These are phyloP conservation scores for Aspergillus japonicus DNA, from an alignment of 2,329 filamentous ascomycete genomes.

Conservation along the genomic window DNA sequence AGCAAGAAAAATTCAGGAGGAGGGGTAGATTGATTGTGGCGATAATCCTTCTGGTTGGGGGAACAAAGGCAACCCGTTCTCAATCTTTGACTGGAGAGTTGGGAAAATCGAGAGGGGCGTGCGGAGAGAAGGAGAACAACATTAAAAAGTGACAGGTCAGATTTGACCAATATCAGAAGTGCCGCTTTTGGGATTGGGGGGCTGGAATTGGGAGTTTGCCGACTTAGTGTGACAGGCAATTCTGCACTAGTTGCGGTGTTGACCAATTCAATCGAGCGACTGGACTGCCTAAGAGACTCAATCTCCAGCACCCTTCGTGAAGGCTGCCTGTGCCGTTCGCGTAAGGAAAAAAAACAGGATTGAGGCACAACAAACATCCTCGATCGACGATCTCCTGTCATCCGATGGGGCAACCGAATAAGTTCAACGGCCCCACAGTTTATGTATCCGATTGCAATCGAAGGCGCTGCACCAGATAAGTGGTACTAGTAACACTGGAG, in stretches of 20 bases:
- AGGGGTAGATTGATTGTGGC: neutral
- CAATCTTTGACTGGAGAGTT: conserved; percentile 9
- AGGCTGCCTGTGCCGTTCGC: neutral
- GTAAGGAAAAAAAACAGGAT: neutral
- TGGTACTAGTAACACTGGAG: neutral
- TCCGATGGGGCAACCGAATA: neutral
- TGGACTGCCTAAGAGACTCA: neutral
- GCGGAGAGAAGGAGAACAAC: too few relatives aligned
- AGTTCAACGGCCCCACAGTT: conserved; percentile 12
- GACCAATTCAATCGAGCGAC: neutral
- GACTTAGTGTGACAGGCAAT: conserved; percentile 10
- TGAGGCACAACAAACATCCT: conserved; percentile 1
- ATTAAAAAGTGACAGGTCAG: conserved; percentile 11
- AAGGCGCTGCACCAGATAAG: neutral
- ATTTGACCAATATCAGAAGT: conserved; percentile 14
- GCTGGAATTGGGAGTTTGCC: neutral
- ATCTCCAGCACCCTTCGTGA: neutral
- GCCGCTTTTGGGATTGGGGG: neutral
- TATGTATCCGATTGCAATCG: conserved; percentile 16
- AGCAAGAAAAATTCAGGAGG: neutral
- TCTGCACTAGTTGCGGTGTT: neutral
- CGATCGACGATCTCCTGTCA: neutral
- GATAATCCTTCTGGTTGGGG: neutral
- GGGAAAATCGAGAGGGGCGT: neutral
- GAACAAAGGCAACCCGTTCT: neutral